Evolutionary conservation across 768 basidiomycete species (phyloP).

Genomic region (Mycena albidolilacea): DNA sequence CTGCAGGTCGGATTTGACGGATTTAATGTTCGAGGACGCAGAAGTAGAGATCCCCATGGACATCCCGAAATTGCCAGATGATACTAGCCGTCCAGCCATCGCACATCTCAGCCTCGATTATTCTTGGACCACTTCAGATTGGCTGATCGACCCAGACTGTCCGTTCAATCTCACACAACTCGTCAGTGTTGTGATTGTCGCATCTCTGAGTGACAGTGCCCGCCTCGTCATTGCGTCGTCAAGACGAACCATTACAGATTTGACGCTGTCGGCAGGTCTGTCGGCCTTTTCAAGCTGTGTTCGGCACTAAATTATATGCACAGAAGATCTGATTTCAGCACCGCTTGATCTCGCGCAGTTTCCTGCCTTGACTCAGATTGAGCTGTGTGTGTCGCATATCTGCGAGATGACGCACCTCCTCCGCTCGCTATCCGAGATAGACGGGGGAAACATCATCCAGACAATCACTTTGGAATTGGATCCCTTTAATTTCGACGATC

Average conservation of each 20-base stretch:
- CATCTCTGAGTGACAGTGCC: neutral
- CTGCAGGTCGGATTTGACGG: neutral
- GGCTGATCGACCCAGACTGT: neutral
- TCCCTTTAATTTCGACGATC: neutral
- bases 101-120: neutral
- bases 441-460: neutral
- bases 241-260: neutral
- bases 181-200: neutral
- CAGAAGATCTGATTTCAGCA: neutral
- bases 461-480: conserved; percentile 7
- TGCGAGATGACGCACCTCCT: neutral
- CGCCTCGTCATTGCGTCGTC: neutral
- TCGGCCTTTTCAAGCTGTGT: neutral
- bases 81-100: neutral
- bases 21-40: neutral
- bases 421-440: neutral
- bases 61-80: neutral
- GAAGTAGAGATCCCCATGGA: neutral
- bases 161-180: neutral
- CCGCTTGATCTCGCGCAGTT: neutral
- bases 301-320: neutral
- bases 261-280: neutral
- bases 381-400: neutral
- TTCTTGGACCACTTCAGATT: neutral
- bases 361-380: neutral